Percentiles rank a stretch among this genome's conserved stretches.
phyloP scores from a whole-genome alignment of 2,329 filamentous ascomycete species.

The Phoma herbarum region DNA sequence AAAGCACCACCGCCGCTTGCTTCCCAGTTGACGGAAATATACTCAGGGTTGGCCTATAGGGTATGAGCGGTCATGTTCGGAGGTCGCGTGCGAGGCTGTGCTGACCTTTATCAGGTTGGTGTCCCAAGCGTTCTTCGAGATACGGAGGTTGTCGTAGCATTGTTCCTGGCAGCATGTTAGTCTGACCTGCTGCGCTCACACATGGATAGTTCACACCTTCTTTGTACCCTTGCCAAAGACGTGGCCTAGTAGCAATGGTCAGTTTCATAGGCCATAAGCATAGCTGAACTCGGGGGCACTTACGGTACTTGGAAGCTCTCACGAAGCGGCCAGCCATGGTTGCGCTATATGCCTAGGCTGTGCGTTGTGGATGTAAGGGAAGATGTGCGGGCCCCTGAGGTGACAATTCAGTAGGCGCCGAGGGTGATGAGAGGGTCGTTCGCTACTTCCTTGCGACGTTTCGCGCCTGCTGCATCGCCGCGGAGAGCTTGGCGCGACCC shows the following conservation, averaged over 20 bases:
- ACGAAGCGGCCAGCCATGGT: conserved; percentile 76
- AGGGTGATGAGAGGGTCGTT: conserved; percentile 12
- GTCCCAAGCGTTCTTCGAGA: conserved; percentile 99
- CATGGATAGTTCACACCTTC: conserved; percentile 64
- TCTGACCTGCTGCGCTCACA: background rate
- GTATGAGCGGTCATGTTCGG: conserved; percentile 38
- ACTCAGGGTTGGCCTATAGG: conserved; percentile 87
- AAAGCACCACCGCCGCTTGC: conserved; percentile 94
- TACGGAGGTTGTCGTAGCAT: conserved; percentile 97
- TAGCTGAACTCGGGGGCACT: conserved; percentile 39
- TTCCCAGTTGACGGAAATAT: conserved; percentile 98
- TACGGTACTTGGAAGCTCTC: conserved; percentile 77
- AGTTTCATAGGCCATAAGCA: conserved; percentile 39
- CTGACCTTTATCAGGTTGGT: conserved; percentile 96
- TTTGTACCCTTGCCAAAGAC: conserved; percentile 95
- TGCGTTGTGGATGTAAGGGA: conserved; percentile 6
- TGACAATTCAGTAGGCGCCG: conserved; percentile 16
- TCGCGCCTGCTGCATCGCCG: conserved; percentile 21
- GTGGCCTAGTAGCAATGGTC: conserved; percentile 72
- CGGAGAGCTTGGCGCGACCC: conserved; percentile 16
- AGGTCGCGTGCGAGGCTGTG: conserved; percentile 40
- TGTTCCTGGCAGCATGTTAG: conserved; percentile 68
- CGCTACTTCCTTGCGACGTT: conserved; percentile 20
- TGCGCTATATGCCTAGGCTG: conserved; percentile 15
- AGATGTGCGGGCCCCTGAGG: conserved; percentile 18